Conservation (phyloP, 257 asterid genomes). For the Sherardia arvensis region DNA sequence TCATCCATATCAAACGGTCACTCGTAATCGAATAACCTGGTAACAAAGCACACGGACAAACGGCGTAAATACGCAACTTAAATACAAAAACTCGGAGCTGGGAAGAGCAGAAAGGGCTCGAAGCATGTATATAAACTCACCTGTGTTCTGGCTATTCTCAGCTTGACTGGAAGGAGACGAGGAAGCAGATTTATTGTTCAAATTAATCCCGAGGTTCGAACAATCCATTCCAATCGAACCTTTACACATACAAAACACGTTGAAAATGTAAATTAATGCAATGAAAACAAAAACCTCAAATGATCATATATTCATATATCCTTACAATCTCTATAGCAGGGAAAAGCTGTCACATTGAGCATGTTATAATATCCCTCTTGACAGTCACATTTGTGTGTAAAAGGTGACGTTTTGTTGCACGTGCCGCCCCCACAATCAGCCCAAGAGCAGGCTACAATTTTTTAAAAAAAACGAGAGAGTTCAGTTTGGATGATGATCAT, state of each 20-base stretch:
- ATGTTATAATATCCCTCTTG: conserved; percentile 48
- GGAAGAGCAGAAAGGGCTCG: background rate
- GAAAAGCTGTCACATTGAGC: conserved; percentile 44
- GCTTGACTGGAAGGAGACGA: conserved; percentile 26
- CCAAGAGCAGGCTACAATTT: conserved; percentile 38
- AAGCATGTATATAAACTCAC: conserved; percentile 14
- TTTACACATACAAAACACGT: conserved; percentile 5
- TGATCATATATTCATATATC: background rate
- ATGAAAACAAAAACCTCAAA: background rate
- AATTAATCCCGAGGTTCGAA: conserved; percentile 24
- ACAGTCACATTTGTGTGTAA: conserved; percentile 41
- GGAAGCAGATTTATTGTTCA: conserved; percentile 23
- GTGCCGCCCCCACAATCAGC: conserved; percentile 67
- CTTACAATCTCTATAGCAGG: conserved; percentile 64
- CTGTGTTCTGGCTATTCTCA: conserved; percentile 16
- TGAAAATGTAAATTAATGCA: background rate
- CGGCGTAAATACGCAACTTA: background rate
- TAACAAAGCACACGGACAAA: background rate
- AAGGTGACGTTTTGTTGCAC: conserved; percentile 39
- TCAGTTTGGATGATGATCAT: background rate
- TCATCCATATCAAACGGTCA: conserved; percentile 26
- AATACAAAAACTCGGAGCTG: background rate
- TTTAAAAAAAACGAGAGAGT: background rate
- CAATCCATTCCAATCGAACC: conserved; percentile 66
- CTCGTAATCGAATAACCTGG: conserved; percentile 17